Evolutionary conservation across 176 grass and related monocot genomes (phyloP).

Genomic region (Rhynchospora breviuscula): DNA sequence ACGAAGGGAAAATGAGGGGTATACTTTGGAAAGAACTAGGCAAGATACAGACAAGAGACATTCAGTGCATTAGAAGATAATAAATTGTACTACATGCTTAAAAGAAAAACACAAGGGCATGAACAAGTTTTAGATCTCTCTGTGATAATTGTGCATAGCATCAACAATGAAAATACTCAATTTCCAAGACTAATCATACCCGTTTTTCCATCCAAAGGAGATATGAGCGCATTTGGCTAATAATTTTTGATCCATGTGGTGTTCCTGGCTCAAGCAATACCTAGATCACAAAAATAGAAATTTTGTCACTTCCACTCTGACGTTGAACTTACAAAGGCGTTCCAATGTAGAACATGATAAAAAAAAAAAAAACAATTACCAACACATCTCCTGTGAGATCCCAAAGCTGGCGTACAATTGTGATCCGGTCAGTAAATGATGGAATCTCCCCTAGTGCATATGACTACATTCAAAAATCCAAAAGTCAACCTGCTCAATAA

Average conservation of each 20-base stretch:
- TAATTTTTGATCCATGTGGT: slow-evolving; percentile 94
- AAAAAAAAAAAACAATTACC: slow-evolving; percentile 40
- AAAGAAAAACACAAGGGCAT: background rate
- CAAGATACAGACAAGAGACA: slow-evolving; percentile 24
- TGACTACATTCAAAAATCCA: slow-evolving; percentile 41
- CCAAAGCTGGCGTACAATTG: slow-evolving; percentile 89
- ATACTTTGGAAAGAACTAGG: slow-evolving; percentile 28
- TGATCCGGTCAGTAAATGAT: slow-evolving; percentile 80
- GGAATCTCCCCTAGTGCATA: slow-evolving; percentile 98
- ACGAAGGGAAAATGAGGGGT: too few relatives aligned
- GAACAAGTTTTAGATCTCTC: background rate
- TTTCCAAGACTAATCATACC: slow-evolving; percentile 38
- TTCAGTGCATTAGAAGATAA: background rate
- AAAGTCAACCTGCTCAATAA: slow-evolving; percentile 21
- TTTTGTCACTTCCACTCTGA: background rate
- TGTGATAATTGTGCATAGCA: background rate
- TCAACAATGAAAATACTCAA: slow-evolving; percentile 14
- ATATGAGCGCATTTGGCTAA: slow-evolving; percentile 96
- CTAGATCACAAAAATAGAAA: slow-evolving; percentile 31
- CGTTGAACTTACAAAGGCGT: background rate
- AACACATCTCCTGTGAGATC: slow-evolving; percentile 88
- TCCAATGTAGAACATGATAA: background rate
- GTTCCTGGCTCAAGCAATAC: slow-evolving; percentile 96
- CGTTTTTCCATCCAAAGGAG: slow-evolving; percentile 98
- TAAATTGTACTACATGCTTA: background rate